These are phyloP conservation scores for Pisolithus tinctorius DNA, from an alignment of 768 basidiomycete genomes.

Conservation along the genomic window DNA sequence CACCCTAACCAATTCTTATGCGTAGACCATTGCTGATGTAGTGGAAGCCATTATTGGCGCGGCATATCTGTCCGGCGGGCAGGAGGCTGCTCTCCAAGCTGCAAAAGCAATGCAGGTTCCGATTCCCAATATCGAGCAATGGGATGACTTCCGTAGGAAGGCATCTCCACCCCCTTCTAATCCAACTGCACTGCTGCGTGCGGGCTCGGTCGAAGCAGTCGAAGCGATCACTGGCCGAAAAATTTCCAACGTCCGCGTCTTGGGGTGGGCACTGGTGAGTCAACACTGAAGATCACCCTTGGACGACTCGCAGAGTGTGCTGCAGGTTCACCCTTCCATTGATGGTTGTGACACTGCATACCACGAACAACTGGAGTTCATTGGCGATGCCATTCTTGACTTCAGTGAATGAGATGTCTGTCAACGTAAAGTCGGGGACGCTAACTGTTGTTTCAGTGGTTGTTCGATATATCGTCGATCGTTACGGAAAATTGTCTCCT, in stretches of 20 bases:
- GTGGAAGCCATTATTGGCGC: conserved; percentile 82
- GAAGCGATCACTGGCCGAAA: conserved; percentile 58
- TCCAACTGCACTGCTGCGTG: conserved; percentile 37
- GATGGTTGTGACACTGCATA: conserved; percentile 48
- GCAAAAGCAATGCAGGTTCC: conserved; percentile 62
- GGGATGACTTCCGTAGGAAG: conserved; percentile 62
- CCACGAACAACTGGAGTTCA: conserved; percentile 76
- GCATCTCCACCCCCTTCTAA: conserved; percentile 38
- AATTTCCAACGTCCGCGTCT: conserved; percentile 55
- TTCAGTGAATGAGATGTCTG: conserved; percentile 46
- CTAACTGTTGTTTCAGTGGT: conserved; percentile 45
- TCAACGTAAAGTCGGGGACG: not conserved
- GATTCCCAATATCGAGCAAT: conserved; percentile 54
- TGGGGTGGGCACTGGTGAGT: conserved; percentile 69
- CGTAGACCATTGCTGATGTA: conserved; percentile 75
- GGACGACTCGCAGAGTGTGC: conserved; percentile 7
- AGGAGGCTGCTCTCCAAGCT: conserved; percentile 55
- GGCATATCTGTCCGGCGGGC: conserved; percentile 69
- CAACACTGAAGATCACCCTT: not conserved
- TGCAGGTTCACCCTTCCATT: conserved; percentile 62
- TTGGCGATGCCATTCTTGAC: conserved; percentile 83
- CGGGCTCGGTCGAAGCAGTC: conserved; percentile 47
- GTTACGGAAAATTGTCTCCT: conserved; percentile 57
- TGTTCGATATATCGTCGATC: conserved; percentile 60
- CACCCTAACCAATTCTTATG: conserved; percentile 10